A percentile compares a stretch with the other conserved stretches of the same genome.
Conservation (phyloP, 306 rosid genomes). For the Cucurbita ficifolia region DNA sequence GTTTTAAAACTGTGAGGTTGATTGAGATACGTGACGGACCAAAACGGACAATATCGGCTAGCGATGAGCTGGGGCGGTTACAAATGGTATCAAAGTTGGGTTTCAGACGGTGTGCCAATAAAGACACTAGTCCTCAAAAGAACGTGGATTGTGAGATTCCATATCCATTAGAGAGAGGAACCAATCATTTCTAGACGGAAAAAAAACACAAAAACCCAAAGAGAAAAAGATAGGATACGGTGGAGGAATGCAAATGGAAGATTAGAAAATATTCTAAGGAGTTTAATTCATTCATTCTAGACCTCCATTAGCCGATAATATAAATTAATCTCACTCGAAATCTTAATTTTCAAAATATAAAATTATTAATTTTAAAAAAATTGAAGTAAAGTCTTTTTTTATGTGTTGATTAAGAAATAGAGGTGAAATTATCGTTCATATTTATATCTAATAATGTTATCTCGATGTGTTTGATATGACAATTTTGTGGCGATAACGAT, state of each 20-base stretch:
- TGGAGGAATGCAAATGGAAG: neutral
- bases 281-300: neutral
- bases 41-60: too few relatives aligned
- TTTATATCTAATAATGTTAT: neutral
- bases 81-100: too few relatives aligned
- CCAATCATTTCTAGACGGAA: too few relatives aligned
- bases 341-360: too few relatives aligned
- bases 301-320: neutral
- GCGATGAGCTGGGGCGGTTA: too few relatives aligned
- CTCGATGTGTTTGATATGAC: neutral
- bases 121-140: too few relatives aligned
- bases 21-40: too few relatives aligned
- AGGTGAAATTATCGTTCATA: neutral
- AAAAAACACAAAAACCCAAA: neutral
- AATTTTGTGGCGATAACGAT: neutral
- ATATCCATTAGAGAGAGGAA: neutral
- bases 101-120: fast-evolving
- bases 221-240: neutral
- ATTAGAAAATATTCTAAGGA: neutral
- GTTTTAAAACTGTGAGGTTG: too few relatives aligned
- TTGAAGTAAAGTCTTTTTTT: too few relatives aligned
- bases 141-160: neutral
- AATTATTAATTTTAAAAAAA: too few relatives aligned
- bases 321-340: neutral
- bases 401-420: too few relatives aligned